A percentile compares a stretch with the other conserved stretches of the same genome.
phyloP scores from a whole-genome alignment of 371 early-diverging fungal species.

The Syncephalastrum monosporum region DNA sequence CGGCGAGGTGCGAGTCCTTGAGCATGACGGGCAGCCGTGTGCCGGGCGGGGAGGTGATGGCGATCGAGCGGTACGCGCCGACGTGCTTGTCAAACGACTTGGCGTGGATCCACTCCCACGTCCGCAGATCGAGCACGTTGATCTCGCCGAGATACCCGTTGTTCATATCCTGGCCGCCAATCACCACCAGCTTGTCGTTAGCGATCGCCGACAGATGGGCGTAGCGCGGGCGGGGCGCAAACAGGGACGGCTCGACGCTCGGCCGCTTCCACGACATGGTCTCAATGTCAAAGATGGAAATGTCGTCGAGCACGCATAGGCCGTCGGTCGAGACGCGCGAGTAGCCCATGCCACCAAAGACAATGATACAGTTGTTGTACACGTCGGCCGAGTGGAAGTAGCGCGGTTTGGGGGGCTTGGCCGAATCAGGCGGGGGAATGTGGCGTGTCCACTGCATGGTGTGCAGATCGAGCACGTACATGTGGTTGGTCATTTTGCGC shows the following conservation, averaged over 20 bases:
- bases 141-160: constrained; percentile 77
- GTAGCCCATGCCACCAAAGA: constrained; percentile 60
- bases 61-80: constrained; percentile 75
- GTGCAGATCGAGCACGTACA: constrained; percentile 67
- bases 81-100: constrained; percentile 63
- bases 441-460: constrained; percentile 64
- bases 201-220: constrained; percentile 68
- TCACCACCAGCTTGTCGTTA: constrained; percentile 55
- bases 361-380: constrained; percentile 48
- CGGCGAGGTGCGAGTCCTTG: constrained; percentile 6
- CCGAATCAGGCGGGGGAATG: constrained; percentile 42
- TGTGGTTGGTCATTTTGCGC: constrained; percentile 70
- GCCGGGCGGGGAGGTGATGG: constrained; percentile 41
- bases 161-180: constrained; percentile 78
- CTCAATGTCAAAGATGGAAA: constrained; percentile 64
- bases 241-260: constrained; percentile 44
- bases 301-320: constrained; percentile 64
- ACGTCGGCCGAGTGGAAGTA: constrained; percentile 79
- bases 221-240: constrained; percentile 70
- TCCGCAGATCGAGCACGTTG: constrained; percentile 68
- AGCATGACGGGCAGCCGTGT: constrained; percentile 24
- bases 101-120: constrained; percentile 63
- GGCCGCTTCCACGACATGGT: constrained; percentile 61
- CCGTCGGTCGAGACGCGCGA: constrained; percentile 29
- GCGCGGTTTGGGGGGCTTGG: constrained; percentile 55